phyloP scores from a whole-genome alignment of 179 eudicot genomes.

The Heliamphora pulchella region DNA sequence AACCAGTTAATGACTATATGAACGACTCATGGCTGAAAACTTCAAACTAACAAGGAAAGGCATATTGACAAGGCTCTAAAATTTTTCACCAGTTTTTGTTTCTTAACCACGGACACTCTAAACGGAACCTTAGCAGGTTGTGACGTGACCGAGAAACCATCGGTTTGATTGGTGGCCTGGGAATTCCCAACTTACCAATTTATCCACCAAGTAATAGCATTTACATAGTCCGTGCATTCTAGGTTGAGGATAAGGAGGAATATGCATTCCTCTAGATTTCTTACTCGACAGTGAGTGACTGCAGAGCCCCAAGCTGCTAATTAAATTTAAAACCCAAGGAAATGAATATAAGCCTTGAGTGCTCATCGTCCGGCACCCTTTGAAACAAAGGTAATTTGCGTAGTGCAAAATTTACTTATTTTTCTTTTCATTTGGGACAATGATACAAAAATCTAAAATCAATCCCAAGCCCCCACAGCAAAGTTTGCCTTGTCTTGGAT shows the following conservation, averaged over 20 bases:
- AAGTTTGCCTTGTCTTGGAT: neutral
- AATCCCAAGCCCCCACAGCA: neutral
- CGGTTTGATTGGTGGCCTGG: neutral
- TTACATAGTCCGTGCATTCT: no score
- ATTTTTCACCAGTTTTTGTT: neutral
- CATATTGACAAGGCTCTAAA: constrained; percentile 2
- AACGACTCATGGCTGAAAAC: neutral
- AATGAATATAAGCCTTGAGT: neutral
- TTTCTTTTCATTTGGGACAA: neutral
- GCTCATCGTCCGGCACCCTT: neutral
- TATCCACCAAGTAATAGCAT: neutral
- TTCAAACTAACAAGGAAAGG: neutral
- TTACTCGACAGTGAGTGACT: neutral
- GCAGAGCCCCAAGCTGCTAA: neutral
- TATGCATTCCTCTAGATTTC: neutral
- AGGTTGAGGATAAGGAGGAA: no score
- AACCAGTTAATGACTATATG: neutral
- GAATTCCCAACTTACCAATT: neutral
- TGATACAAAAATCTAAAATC: neutral
- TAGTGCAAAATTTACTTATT: neutral
- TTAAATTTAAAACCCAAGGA: constrained; percentile 1
- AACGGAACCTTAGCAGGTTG: neutral
- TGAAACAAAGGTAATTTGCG: neutral
- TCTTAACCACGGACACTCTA: neutral
- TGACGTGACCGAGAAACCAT: neutral